phyloP scores from a whole-genome alignment of 2,329 filamentous ascomycete species.

The Chalaropsis ovoidea region DNA sequence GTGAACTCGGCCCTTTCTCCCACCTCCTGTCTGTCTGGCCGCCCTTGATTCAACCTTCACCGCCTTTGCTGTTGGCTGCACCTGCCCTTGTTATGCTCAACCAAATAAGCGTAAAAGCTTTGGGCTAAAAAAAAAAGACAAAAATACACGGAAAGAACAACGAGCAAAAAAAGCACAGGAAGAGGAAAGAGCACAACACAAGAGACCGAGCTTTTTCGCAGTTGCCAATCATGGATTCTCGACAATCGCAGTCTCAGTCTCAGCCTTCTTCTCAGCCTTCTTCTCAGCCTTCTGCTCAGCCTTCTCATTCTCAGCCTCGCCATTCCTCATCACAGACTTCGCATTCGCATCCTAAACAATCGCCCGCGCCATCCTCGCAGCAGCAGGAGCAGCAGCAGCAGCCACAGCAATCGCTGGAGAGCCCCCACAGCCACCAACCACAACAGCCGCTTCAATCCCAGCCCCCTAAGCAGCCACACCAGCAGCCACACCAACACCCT shows the following conservation, averaged over 20 bases:
- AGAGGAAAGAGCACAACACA: not conserved
- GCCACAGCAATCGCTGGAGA: not conserved
- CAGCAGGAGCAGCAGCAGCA: not conserved
- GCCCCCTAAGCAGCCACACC: not conserved
- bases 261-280: slow-evolving; percentile 21
- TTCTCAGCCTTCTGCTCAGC: slow-evolving; percentile 24
- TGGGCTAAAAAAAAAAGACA: slow-evolving; percentile 7
- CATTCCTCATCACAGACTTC: slow-evolving; percentile 15
- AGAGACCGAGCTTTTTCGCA: slow-evolving; percentile 14
- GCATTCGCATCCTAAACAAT: slow-evolving; percentile 16
- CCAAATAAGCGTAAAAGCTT: slow-evolving; percentile 11
- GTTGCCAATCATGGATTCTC: slow-evolving; percentile 23
- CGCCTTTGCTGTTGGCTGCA: slow-evolving; percentile 2
- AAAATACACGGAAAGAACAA: not conserved
- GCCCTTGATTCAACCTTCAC: not conserved
- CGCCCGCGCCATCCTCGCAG: not conserved
- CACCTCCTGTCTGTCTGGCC: not conserved
- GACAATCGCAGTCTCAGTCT: slow-evolving; percentile 20
- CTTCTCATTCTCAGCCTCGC: slow-evolving; percentile 23
- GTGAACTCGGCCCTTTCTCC: slow-evolving; percentile 14
- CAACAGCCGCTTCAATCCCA: not conserved
- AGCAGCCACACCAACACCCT: slow-evolving; percentile 9
- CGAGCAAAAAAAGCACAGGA: slow-evolving; percentile 7
- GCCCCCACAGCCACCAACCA: slow-evolving; percentile 4
- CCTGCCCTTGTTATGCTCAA: slow-evolving; percentile 7